Evolutionary conservation across 805 yeast species (phyloP), one percentile per base, ranked within the genome.

Genomic region (Candida ortonii): DNA sequence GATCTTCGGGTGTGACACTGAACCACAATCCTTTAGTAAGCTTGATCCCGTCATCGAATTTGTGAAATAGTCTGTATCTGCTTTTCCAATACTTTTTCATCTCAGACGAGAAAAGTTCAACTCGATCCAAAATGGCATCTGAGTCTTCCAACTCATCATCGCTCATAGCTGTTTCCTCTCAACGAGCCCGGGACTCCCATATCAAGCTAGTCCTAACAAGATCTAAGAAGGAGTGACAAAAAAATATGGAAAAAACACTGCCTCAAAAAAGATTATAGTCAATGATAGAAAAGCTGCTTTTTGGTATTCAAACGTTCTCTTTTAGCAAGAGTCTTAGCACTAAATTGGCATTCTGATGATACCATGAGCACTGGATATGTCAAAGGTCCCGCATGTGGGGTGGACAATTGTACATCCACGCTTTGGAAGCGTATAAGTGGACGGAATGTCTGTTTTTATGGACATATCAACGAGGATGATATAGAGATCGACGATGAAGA

Each of bases 381-480:
- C 25, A 67, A 78, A 46, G 97, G 98, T 2, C 81, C 84, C 4
- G 61, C 81, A 5, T 90, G 98, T 69, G 97, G 97, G 1, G 78
- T 80, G 3, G 89, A 84, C 44, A 90, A 90, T 64, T 90, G 98
- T 61, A 76, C 84, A 4, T 84, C 96, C 1, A 64, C 78, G 23
- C 70, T 80, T 32, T 90, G 86, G 76, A 70, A 81, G 32, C 59
- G 75, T 19, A 63, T 77, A 3, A 86, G 84, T 50, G 98, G 98
- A 16, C 76, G 76, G 32, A 71, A 79, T 37, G 80, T 89, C 8
- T 90, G 98, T 56, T 90, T 84, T 50, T 82, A 74, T 52, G 97
- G 97, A 5, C 98, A 90, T 61, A 88, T 89, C 14, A 74, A 76
- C 59, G 90, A 80, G 44, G 88, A 89, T 22, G 83, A 80, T 43